Conservation (phyloP, 176 grass and related monocot species). For the Cocos nucifera region DNA sequence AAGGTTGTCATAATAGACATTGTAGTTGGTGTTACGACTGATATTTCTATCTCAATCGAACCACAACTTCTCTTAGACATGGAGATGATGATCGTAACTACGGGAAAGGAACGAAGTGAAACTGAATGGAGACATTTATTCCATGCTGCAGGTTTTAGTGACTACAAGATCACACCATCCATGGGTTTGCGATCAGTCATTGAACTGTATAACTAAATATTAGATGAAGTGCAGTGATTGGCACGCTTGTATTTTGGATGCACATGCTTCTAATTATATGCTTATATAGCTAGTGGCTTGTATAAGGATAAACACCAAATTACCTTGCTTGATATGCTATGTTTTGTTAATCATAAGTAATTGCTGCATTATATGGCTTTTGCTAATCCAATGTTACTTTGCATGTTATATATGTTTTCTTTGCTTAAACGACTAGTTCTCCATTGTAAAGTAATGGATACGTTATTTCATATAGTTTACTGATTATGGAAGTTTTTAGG, state of each 20-base stretch:
- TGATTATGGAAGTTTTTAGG: too few relatives aligned
- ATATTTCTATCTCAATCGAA: slow-evolving; percentile 11
- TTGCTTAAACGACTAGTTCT: too few relatives aligned
- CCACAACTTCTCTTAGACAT: slow-evolving; percentile 17
- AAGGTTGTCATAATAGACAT: slow-evolving; percentile 41
- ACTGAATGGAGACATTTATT: slow-evolving; percentile 37
- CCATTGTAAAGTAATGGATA: too few relatives aligned
- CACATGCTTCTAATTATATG: too few relatives aligned
- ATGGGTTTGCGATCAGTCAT: slow-evolving; percentile 30
- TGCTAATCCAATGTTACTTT: too few relatives aligned
- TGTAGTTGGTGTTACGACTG: slow-evolving; percentile 14
- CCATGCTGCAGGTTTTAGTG: slow-evolving; percentile 21
- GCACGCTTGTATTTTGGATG: slow-evolving; percentile 5
- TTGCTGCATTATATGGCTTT: too few relatives aligned
- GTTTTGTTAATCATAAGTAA: too few relatives aligned
- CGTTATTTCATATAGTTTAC: too few relatives aligned
- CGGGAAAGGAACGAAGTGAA: slow-evolving; percentile 27
- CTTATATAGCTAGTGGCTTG: too few relatives aligned
- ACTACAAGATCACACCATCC: slow-evolving; percentile 26
- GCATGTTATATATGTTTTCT: too few relatives aligned
- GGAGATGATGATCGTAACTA: slow-evolving; percentile 17
- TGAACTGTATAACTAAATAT: slow-evolving; percentile 30
- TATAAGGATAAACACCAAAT: too few relatives aligned
- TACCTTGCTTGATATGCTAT: too few relatives aligned
- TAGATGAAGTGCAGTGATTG: not conserved